Evolutionary conservation across 768 basidiomycete genomes (phyloP).

Genomic region (Jaapia argillacea): DNA sequence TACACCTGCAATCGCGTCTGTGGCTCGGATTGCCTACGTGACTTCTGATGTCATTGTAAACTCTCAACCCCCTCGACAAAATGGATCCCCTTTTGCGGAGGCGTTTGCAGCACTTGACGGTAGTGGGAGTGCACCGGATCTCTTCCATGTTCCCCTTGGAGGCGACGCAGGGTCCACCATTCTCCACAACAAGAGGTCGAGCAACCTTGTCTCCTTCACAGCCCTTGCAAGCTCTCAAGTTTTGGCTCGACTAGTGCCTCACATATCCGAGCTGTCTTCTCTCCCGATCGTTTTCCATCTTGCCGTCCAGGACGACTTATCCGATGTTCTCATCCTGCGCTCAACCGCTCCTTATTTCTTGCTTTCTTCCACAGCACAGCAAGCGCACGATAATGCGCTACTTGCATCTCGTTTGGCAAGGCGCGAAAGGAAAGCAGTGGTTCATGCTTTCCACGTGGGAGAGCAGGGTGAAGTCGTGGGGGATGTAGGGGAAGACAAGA

Average conservation of each 20-base stretch:
- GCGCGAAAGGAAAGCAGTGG: slow-evolving; percentile 60
- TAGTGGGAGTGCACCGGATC: slow-evolving; percentile 16
- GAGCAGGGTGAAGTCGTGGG: slow-evolving; percentile 28
- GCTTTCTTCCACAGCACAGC: slow-evolving; percentile 64
- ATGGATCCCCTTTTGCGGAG: slow-evolving; percentile 30
- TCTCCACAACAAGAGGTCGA: slow-evolving; percentile 26
- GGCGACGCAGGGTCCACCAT: slow-evolving; percentile 56
- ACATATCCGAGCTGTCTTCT: slow-evolving; percentile 57
- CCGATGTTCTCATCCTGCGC: slow-evolving; percentile 67
- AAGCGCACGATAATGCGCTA: slow-evolving; percentile 86
- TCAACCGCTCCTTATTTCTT: slow-evolving; percentile 77
- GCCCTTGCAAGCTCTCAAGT: slow-evolving; percentile 39
- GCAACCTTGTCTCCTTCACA: slow-evolving; percentile 51
- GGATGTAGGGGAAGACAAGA: slow-evolving; percentile 47
- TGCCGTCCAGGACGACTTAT: slow-evolving; percentile 53
- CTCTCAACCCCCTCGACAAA: slow-evolving; percentile 33
- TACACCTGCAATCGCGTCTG: slow-evolving; percentile 21
- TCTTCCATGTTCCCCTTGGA: slow-evolving; percentile 47
- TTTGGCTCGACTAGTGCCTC: slow-evolving; percentile 51
- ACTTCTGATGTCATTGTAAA: slow-evolving; percentile 60
- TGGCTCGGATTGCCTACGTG: slow-evolving; percentile 63
- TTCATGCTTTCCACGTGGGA: slow-evolving; percentile 68
- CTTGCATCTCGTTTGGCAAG: slow-evolving; percentile 76
- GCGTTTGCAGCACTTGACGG: slow-evolving; percentile 21
- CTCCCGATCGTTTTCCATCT: slow-evolving; percentile 66